Evolutionary conservation across 164 flowering plant genomes (phyloP).

Genomic region (Tetrastigma voinierianum): DNA sequence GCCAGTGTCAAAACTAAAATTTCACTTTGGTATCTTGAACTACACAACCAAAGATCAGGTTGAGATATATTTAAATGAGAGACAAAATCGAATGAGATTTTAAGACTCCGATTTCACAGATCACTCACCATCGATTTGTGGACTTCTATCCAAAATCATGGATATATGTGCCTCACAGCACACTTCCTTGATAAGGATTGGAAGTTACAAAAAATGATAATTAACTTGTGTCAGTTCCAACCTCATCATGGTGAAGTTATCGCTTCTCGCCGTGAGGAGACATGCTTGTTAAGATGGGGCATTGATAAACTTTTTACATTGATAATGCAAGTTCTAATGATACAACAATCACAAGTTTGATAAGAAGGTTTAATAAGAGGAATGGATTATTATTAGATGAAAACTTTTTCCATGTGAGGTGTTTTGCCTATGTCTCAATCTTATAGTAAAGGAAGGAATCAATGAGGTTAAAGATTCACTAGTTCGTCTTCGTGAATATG

Average conservation of each 20-base stretch:
- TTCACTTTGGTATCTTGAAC: no score
- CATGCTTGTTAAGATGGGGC: constrained; percentile 3
- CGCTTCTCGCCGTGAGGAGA: neutral
- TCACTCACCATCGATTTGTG: neutral
- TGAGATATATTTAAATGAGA: no score
- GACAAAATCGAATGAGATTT: no score
- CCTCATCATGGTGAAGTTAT: neutral
- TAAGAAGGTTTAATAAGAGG: neutral
- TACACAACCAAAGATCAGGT: no score
- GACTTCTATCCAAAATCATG: constrained; percentile 5
- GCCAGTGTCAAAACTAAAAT: no score
- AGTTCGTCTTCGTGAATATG: neutral
- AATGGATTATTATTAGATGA: neutral
- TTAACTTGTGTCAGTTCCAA: neutral
- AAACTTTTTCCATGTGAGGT: constrained; percentile 14
- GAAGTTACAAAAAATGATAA: no score
- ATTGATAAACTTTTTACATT: constrained; percentile 6
- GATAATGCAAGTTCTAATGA: constrained; percentile 17
- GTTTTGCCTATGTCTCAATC: constrained; percentile 6
- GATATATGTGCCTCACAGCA: constrained; percentile 13
- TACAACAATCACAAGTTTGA: neutral
- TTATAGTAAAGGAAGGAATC: constrained; percentile 13
- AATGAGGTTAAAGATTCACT: constrained; percentile 6
- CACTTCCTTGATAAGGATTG: constrained; percentile 7
- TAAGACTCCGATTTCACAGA: no score